Evolutionary conservation across 768 basidiomycete genomes (phyloP).

Genomic region (Roridomyces roridus): DNA sequence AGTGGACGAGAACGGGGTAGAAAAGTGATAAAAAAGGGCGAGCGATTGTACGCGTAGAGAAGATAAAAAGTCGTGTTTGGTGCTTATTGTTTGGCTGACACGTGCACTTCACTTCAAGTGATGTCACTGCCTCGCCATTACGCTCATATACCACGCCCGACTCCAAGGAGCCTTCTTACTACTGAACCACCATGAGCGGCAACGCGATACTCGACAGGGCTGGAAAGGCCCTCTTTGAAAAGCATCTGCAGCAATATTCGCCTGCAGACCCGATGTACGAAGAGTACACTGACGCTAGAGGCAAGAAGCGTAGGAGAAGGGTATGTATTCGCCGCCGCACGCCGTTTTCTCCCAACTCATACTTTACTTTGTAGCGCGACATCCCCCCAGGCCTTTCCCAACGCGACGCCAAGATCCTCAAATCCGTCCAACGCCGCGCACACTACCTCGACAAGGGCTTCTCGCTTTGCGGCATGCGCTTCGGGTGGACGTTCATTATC

Average conservation of each 20-base stretch:
- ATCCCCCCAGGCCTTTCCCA: conserved; percentile 78
- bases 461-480: conserved; percentile 75
- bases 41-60: no score
- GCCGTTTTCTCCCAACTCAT: conserved; percentile 1
- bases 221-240: conserved; percentile 65
- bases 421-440: conserved; percentile 76
- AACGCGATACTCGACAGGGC: conserved; percentile 44
- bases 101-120: no score
- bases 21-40: conserved; percentile 1
- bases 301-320: conserved; percentile 62
- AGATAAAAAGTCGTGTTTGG: no score
- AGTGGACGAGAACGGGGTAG: no score
- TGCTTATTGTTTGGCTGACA: no score
- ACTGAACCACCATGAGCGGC: conserved; percentile 13
- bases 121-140: neutral
- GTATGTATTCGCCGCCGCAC: conserved; percentile 40
- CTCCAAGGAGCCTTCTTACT: neutral
- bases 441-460: conserved; percentile 91
- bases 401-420: conserved; percentile 77
- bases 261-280: conserved; percentile 83
- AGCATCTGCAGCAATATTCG: conserved; percentile 68
- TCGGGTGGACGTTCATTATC: conserved; percentile 89
- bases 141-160: no score
- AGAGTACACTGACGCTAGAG: conserved; percentile 57
- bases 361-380: conserved; percentile 52